Percentiles rank a stretch among this genome's conserved stretches.
Conservation (phyloP, 331 rosid species). For the Malus hybrid region DNA sequence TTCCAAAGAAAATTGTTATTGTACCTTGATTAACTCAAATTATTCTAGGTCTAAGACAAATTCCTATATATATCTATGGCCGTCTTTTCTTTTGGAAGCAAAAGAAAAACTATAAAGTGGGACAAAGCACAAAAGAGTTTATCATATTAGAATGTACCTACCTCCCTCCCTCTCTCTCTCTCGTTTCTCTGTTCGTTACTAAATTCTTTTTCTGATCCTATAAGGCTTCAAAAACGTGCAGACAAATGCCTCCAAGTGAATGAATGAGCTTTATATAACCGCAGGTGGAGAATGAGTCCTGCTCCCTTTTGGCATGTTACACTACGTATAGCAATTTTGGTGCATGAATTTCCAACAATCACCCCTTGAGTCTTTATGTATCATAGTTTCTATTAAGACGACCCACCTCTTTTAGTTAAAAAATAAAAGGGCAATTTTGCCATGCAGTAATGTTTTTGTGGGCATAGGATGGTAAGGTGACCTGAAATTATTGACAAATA, state of each 20-base stretch:
- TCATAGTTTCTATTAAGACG: not conserved
- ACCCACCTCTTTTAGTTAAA: not conserved
- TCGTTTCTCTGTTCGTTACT: not conserved
- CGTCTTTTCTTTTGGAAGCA: not conserved
- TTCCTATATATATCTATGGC: not conserved
- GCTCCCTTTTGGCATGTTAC: not conserved
- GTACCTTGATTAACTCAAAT: not conserved
- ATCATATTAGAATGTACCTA: not conserved
- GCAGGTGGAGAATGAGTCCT: constrained; percentile 5
- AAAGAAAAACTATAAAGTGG: constrained; percentile 3
- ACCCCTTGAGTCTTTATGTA: not conserved
- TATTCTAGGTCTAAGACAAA: not conserved
- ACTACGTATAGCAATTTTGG: not conserved
- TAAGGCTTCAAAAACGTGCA: constrained; percentile 17
- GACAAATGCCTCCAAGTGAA: constrained; percentile 16
- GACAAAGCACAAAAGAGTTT: constrained; percentile 7
- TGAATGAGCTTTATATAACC: constrained; percentile 13
- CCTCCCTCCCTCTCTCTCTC: not conserved
- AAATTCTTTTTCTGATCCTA: constrained; percentile 20
- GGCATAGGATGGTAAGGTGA: not conserved
- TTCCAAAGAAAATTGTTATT: not conserved
- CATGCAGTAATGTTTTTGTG: not conserved
- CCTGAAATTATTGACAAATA: constrained; percentile 2
- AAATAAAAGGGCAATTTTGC: not conserved
- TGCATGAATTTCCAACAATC: not conserved